Percentiles rank a stretch among this genome's conserved stretches.
Evolutionary conservation across 495 filamentous ascomycete genomes (phyloP).

Genomic region (Echria macrotheca): DNA sequence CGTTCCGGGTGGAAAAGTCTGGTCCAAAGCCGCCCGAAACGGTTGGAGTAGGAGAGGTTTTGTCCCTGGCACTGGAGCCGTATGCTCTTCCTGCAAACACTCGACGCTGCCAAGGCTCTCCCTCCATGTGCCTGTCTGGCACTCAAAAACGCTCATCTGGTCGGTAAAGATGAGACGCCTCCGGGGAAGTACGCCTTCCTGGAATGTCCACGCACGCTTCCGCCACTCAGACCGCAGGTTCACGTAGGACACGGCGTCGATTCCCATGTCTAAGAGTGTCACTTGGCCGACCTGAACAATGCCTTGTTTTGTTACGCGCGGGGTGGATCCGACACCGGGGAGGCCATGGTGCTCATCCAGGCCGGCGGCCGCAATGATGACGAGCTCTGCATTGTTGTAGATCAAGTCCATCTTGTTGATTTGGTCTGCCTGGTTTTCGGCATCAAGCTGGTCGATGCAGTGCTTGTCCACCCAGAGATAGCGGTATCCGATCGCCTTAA

Average conservation of each 20-base stretch:
- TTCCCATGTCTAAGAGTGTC: background rate
- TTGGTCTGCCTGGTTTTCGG: slow-evolving; percentile 6
- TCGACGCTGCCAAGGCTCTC: background rate
- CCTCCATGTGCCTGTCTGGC: background rate
- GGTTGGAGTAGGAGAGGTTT: too few relatives aligned
- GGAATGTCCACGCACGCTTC: slow-evolving; percentile 4
- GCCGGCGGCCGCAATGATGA: slow-evolving; percentile 25
- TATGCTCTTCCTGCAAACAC: background rate
- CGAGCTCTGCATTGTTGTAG: slow-evolving; percentile 20
- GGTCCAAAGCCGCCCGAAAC: background rate
- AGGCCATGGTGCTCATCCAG: slow-evolving; percentile 11
- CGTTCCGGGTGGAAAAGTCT: background rate
- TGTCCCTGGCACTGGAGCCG: too few relatives aligned
- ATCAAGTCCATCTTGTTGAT: slow-evolving; percentile 24
- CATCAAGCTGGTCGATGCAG: background rate
- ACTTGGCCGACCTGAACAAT: background rate
- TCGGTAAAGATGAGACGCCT: slow-evolving; percentile 1
- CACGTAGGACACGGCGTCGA: background rate
- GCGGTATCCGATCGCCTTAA: background rate
- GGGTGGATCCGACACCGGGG: slow-evolving; percentile 2
- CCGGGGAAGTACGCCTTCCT: background rate
- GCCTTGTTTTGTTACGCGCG: background rate
- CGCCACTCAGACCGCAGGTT: background rate
- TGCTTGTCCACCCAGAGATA: slow-evolving; percentile 2
- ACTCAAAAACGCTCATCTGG: background rate